These are phyloP conservation scores for Liriodendron chinense DNA, from an alignment of 164 flowering plant species.

Conservation along the genomic window DNA sequence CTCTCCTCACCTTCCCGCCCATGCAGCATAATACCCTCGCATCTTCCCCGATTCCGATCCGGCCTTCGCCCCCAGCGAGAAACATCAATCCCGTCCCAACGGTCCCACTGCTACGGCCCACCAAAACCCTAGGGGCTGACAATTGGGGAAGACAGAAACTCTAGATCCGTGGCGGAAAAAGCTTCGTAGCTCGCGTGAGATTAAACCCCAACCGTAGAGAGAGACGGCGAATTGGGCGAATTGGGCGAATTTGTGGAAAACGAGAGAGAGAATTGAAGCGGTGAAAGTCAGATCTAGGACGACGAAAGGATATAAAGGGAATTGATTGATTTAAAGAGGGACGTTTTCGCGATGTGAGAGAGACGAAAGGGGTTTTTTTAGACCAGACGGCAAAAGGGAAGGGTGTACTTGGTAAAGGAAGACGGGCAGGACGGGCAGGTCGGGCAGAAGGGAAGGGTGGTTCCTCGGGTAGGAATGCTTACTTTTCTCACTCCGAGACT, in stretches of 20 bases:
- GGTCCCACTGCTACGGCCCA: not conserved
- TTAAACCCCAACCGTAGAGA: constrained; percentile 3
- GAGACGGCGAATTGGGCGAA: not conserved
- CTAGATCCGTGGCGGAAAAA: constrained; percentile 27
- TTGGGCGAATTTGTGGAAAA: not conserved
- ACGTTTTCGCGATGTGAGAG: constrained; percentile 27
- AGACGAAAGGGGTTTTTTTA: constrained; percentile 5
- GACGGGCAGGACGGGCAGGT: constrained; percentile 31
- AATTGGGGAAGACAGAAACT: constrained; percentile 20
- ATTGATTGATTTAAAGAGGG: not conserved
- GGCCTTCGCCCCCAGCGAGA: constrained; percentile 19
- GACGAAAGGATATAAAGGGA: not conserved
- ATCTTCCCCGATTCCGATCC: constrained; percentile 39
- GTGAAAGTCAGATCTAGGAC: not conserved
- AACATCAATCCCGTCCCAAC: constrained; percentile 46
- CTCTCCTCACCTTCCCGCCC: constrained; percentile 57
- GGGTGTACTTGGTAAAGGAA: constrained; percentile 31
- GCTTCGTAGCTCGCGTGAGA: not conserved
- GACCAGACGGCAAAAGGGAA: constrained; percentile 30
- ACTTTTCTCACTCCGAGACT: no score
- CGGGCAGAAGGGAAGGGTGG: not conserved
- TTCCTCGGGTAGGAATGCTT: no score
- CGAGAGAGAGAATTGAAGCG: not conserved
- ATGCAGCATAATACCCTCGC: constrained; percentile 54
- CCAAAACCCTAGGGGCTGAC: constrained; percentile 15